Base-by-base conservation (phyloP, 2,329 filamentous ascomycete genomes). In the Calonectria naviculata region DNA sequence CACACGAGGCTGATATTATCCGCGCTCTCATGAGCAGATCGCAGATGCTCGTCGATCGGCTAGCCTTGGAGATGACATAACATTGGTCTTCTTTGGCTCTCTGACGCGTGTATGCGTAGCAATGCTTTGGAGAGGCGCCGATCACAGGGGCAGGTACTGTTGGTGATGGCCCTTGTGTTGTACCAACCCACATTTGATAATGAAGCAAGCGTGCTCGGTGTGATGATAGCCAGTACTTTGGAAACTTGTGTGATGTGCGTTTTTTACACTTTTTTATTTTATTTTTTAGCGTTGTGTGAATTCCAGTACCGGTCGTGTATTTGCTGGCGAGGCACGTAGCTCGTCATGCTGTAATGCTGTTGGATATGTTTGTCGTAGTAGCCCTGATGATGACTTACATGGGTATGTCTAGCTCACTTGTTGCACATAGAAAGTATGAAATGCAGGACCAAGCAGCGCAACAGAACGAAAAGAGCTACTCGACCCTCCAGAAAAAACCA, bases 121-220 rank as follows among this genome's bases (percentile, higher is more conserved):
- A 65, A 26, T 62, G 62, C 26, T 65, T 68, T 47, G 49, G 31
- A 5, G 34, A 13, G 21, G 42, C 24, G 42, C 26, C 38, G 52
- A 56, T 69, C 66, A n/a, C 70, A 71, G 44, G 70, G 66, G 61
- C 61, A 65, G 52, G 65, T 56, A 42, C 42, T 61, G 61, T 68
- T 71, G 10, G 31, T 36, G 42, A 54, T 65, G 60, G 65, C 24
- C 15, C 38, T 65, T 5, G 60, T 62, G 49, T 61, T 54, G 68
- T 56, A 61, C 9, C 62, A 31, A 4, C n/a, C 38, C 12, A 54
- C 64, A 9, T 21, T 21, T 17, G 67, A 36, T 21, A 21, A 52
- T 10, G 38, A 4, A 4, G 63, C 13, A 2, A 67, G 19, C 6
- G 47, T 49, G 7, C 36, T 21, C 19, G 47, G 46, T 19, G 47